Conservation (phyloP, 768 basidiomycete genomes). For the Glaciozyma antarctica region DNA sequence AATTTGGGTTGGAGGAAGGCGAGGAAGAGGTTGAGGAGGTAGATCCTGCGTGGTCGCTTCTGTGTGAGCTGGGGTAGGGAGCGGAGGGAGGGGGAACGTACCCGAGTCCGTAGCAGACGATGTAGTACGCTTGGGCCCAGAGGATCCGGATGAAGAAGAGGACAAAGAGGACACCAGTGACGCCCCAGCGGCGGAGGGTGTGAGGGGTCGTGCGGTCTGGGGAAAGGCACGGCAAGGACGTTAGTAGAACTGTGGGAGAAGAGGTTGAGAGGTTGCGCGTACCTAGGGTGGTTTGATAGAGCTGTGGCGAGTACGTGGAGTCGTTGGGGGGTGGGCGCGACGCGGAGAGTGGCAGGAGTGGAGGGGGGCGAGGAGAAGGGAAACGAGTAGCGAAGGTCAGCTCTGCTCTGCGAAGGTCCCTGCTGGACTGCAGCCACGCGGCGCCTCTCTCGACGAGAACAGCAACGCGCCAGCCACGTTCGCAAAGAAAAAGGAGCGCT, state of each 20-base stretch:
- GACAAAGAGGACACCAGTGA: constrained; percentile 57
- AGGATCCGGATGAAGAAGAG: constrained; percentile 80
- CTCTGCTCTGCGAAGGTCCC: neutral
- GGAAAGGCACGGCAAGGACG: neutral
- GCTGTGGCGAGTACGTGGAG: constrained; percentile 3
- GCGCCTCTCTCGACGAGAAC: neutral
- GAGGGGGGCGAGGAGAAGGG: neutral
- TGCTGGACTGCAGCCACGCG: neutral
- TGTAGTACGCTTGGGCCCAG: constrained; percentile 55
- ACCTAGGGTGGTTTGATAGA: constrained; percentile 29
- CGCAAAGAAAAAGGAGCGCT: neutral
- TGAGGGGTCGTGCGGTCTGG: constrained; percentile 81
- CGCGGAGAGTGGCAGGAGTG: neutral
- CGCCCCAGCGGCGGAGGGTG: constrained; percentile 78
- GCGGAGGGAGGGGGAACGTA: neutral
- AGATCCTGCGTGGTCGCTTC: constrained; percentile 16
- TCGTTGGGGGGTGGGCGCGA: neutral
- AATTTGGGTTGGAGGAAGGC: constrained; percentile 98
- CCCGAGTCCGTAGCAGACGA: constrained; percentile 37
- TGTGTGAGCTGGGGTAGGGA: neutral
- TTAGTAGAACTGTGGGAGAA: neutral
- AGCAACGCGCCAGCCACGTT: neutral
- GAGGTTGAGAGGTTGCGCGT: neutral
- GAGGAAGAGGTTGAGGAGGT: constrained; percentile 60
- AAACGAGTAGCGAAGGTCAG: neutral